These are phyloP conservation scores for Ustilago vetiveriae DNA, from an alignment of 1,284 basidiomycete species.

Conservation along the genomic window DNA sequence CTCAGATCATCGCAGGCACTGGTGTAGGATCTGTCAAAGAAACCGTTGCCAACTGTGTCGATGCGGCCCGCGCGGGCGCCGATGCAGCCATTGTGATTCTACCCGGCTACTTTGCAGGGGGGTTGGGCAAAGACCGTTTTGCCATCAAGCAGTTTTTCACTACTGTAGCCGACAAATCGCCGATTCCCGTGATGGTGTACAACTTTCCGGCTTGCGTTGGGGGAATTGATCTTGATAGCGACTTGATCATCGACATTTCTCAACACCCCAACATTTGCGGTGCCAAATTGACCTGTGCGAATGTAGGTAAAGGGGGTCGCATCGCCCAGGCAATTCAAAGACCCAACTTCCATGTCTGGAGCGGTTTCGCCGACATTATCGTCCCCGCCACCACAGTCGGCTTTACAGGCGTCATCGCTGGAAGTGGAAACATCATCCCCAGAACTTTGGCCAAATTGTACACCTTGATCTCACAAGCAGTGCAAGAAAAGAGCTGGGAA, in stretches of 20 bases:
- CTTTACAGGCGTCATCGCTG: slow-evolving; percentile 49
- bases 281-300: slow-evolving; percentile 85
- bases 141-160: slow-evolving; percentile 82
- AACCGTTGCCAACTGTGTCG: slow-evolving; percentile 77
- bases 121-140: slow-evolving; percentile 71
- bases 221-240: slow-evolving; percentile 86
- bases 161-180: slow-evolving; percentile 79
- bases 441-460: slow-evolving; percentile 75
- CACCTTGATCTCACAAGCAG: slow-evolving; percentile 71
- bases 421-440: slow-evolving; percentile 68
- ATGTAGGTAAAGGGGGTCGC: slow-evolving; percentile 86
- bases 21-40: slow-evolving; percentile 83
- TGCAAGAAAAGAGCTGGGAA: slow-evolving; percentile 14
- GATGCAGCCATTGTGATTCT: slow-evolving; percentile 84
- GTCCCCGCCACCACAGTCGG: slow-evolving; percentile 45
- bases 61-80: slow-evolving; percentile 82
- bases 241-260: slow-evolving; percentile 82
- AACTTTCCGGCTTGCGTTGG: slow-evolving; percentile 79
- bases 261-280: slow-evolving; percentile 85
- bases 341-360: slow-evolving; percentile 40
- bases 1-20: slow-evolving; percentile 83
- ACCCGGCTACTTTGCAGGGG: slow-evolving; percentile 85
- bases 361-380: slow-evolving; percentile 45
- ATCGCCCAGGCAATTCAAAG: slow-evolving; percentile 75
- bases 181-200: slow-evolving; percentile 87